phyloP scores from a whole-genome alignment of 441 rosid genomes.

The Corymbia citriodora region DNA sequence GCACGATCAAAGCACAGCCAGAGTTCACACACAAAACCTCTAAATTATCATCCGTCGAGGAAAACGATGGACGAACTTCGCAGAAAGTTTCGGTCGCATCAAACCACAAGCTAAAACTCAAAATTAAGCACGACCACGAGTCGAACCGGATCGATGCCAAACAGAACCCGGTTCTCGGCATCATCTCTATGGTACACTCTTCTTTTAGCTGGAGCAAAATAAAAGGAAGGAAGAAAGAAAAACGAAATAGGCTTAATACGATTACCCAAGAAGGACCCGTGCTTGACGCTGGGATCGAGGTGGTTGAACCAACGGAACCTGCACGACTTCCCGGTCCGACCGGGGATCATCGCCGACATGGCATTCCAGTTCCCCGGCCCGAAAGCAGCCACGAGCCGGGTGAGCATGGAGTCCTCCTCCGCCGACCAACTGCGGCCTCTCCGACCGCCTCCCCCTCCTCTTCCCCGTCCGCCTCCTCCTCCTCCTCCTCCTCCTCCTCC shows the following conservation, averaged over 20 bases:
- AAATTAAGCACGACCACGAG: not conserved
- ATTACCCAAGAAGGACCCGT: not conserved
- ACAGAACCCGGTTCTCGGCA: not conserved
- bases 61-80: not conserved
- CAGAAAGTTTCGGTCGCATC: not conserved
- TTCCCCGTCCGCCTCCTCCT: not conserved
- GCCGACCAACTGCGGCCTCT: not conserved
- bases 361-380: slow-evolving; percentile 4
- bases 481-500: not conserved
- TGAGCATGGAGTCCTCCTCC: slow-evolving; percentile 1
- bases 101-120: not conserved
- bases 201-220: not conserved
- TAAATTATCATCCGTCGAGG: not conserved
- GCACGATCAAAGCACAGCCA: not conserved
- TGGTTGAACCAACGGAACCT: slow-evolving; percentile 8
- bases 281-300: slow-evolving; percentile 4
- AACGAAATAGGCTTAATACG: not conserved
- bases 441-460: not conserved
- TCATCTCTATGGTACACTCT: not conserved
- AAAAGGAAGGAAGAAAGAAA: not conserved
- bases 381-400: not conserved
- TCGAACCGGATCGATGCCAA: not conserved
- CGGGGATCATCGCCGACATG: not conserved
- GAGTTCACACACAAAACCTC: not conserved
- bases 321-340: slow-evolving; percentile 7